Conservation (phyloP, 148 eudicot genomes). For the Arbutus unedo region DNA sequence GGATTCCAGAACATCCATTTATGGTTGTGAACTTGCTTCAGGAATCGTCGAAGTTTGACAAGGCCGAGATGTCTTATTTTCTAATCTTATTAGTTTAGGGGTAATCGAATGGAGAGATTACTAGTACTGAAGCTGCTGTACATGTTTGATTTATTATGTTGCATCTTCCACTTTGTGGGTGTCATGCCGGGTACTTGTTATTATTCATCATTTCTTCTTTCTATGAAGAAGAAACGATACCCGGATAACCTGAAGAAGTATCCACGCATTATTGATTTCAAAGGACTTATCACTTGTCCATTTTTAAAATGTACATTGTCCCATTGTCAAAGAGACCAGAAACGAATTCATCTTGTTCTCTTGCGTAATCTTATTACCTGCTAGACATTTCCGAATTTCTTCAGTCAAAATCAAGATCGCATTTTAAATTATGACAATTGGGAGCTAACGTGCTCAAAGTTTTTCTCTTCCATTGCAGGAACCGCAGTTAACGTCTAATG, state of each 20-base stretch:
- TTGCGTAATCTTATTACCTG: background rate
- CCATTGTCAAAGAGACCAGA: background rate
- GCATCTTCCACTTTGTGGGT: too few relatives aligned
- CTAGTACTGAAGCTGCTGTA: background rate
- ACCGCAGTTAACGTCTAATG: constrained; percentile 46
- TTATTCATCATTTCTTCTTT: background rate
- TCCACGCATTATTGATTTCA: background rate
- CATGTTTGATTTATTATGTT: background rate
- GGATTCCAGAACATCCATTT: too few relatives aligned
- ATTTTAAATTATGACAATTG: background rate
- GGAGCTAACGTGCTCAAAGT: background rate
- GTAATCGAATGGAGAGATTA: background rate
- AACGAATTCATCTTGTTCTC: background rate
- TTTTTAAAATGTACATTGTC: background rate
- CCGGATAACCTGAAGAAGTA: background rate
- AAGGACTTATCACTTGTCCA: background rate
- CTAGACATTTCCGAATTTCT: background rate
- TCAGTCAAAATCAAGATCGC: background rate
- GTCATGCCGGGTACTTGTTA: background rate
- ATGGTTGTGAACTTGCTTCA: background rate
- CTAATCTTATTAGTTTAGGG: background rate
- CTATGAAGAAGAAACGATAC: background rate
- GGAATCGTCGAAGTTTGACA: background rate
- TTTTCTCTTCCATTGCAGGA: constrained; percentile 33
- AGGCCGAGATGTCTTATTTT: background rate